A percentile compares a stretch with the other conserved stretches of the same genome.
Conservation (phyloP, 2,329 filamentous ascomycete species). For the Talaromyces islandicus region DNA sequence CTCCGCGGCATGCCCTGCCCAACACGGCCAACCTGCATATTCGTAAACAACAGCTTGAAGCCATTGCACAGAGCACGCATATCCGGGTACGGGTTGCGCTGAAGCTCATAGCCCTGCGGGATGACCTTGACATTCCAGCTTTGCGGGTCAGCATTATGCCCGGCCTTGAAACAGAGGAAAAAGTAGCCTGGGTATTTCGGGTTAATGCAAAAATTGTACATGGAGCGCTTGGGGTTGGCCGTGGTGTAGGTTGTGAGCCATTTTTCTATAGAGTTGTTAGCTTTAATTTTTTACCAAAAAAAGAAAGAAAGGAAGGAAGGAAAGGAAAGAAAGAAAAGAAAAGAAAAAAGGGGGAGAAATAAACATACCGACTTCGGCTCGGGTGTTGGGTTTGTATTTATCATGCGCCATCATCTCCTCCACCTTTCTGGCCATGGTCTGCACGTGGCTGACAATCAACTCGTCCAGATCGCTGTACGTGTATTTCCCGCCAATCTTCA, state of each 20-base stretch:
- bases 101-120: constrained; percentile 86
- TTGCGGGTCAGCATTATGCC: constrained; percentile 64
- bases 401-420: constrained; percentile 93
- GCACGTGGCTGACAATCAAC: constrained; percentile 92
- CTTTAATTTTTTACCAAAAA: not conserved
- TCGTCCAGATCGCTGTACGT: constrained; percentile 96
- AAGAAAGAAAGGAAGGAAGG: not conserved
- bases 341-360: not conserved
- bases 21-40: constrained; percentile 43
- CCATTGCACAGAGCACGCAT: constrained; percentile 95
- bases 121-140: constrained; percentile 85
- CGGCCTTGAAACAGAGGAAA: constrained; percentile 92
- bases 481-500: constrained; percentile 82
- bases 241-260: constrained; percentile 96
- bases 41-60: constrained; percentile 80
- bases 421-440: constrained; percentile 96
- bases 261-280: constrained; percentile 58
- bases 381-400: constrained; percentile 80
- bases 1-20: constrained; percentile 7
- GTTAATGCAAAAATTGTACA: constrained; percentile 95
- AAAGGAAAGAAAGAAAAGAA: not conserved
- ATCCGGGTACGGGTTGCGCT: constrained; percentile 83
- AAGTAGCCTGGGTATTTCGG: constrained; percentile 91
- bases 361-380: constrained; percentile 68
- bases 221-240: constrained; percentile 87